phyloP scores from a whole-genome alignment of 2,329 filamentous ascomycete species.

The Aureobasidium zeae region DNA sequence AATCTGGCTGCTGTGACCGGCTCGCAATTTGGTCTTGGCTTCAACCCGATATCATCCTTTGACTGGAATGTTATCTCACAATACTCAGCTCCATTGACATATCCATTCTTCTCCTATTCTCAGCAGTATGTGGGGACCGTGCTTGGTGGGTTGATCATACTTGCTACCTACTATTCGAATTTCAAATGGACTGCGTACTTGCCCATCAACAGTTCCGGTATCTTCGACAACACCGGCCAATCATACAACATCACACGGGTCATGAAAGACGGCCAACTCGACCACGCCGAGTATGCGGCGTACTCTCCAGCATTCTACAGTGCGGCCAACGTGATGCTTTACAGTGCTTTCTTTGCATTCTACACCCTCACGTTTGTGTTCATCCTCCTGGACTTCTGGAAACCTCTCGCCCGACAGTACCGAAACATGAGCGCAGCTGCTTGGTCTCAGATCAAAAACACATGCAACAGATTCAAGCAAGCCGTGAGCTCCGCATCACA shows the following conservation, averaged over 20 bases:
- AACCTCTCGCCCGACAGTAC: slow-evolving; percentile 1
- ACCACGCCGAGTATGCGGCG: not conserved
- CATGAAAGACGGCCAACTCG: slow-evolving; percentile 42
- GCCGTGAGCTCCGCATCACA: not conserved
- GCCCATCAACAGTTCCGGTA: slow-evolving; percentile 72
- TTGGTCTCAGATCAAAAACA: slow-evolving; percentile 5
- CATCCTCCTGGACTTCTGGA: slow-evolving; percentile 14
- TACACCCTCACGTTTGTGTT: slow-evolving; percentile 17
- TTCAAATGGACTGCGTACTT: slow-evolving; percentile 73
- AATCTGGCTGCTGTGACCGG: not conserved
- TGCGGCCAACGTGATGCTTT: slow-evolving; percentile 15
- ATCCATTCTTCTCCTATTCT: not conserved
- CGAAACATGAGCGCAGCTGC: slow-evolving; percentile 1
- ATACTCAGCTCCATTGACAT: not conserved
- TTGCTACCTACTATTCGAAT: slow-evolving; percentile 60
- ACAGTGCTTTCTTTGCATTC: slow-evolving; percentile 14
- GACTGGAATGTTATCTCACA: not conserved
- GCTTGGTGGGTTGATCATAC: not conserved
- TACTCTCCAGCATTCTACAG: slow-evolving; percentile 11
- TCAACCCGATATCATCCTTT: not conserved
- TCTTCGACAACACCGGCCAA: slow-evolving; percentile 75
- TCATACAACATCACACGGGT: slow-evolving; percentile 76
- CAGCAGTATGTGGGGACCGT: not conserved
- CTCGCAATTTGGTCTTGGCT: not conserved
- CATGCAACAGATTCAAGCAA: not conserved